A percentile compares a stretch with the other conserved stretches of the same genome.
Conservation (phyloP, 345 rosid species). For the Microcos paniculata region DNA sequence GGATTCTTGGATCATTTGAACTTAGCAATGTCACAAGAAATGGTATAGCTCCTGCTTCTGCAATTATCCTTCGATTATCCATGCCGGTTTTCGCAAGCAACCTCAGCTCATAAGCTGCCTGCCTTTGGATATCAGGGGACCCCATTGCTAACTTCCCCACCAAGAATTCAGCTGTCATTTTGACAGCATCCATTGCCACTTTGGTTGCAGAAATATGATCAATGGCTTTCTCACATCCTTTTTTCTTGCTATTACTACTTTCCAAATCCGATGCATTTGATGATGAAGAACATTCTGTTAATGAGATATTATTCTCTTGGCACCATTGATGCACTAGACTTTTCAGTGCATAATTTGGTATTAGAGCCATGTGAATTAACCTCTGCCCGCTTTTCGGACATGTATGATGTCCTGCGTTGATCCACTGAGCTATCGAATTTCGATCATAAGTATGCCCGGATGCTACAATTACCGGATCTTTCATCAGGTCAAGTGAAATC, state of each 20-base stretch:
- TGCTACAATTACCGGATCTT: conserved; percentile 62
- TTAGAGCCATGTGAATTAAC: conserved; percentile 64
- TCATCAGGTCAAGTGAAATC: conserved; percentile 65
- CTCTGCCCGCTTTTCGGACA: conserved; percentile 70
- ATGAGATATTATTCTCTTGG: conserved; percentile 54
- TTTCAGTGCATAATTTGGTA: conserved; percentile 66
- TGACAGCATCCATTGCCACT: conserved; percentile 50
- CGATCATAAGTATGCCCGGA: conserved; percentile 72
- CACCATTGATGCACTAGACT: conserved; percentile 66
- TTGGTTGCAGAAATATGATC: conserved; percentile 55
- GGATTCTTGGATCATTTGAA: conserved; percentile 54
- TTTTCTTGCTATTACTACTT: conserved; percentile 31
- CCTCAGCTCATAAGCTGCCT: conserved; percentile 69
- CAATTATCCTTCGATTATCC: conserved; percentile 58
- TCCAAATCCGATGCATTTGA: conserved; percentile 29
- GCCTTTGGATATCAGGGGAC: conserved; percentile 54
- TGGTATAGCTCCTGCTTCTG: conserved; percentile 71
- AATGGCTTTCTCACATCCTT: conserved; percentile 26
- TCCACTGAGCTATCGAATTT: conserved; percentile 64
- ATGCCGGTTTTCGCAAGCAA: conserved; percentile 65
- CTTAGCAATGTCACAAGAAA: conserved; percentile 49
- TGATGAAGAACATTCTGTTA: conserved; percentile 35
- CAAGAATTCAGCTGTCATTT: conserved; percentile 70
- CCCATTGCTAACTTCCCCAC: conserved; percentile 77
- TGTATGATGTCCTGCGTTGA: conserved; percentile 62